Evolutionary conservation across 495 filamentous ascomycete genomes (phyloP), one percentile per base, ranked within the genome.

Genomic region (Amorphotheca resinae): DNA sequence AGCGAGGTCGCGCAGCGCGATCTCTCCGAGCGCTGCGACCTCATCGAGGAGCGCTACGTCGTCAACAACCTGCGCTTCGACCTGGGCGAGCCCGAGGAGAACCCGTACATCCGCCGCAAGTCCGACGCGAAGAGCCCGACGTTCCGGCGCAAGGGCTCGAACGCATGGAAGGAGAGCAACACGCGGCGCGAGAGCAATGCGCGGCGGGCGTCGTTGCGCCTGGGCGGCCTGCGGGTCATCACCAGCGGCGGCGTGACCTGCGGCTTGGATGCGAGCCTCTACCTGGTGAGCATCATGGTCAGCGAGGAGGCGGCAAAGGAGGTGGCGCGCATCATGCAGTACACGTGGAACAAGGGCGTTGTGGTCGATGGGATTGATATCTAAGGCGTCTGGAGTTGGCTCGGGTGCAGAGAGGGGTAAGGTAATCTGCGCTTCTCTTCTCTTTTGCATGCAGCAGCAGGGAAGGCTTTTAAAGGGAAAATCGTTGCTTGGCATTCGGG

Each of bases 11-110:
- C 77, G 7, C 65, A 69, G 20, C 61, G 68, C 23, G 67, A 72
- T 44, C 39, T 69, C 15, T 64, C 67, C n/a, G 73, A 79, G 58
- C 69, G 75, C 37, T 77, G 79, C 35, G 79, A 84, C 48, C 77
- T 89, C 32, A 67, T 86, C 45, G 80, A 87, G 46, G 78, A 82
- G 55, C 70, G 83, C 51, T 87, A 85, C 50, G 73, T 87, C 7
- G 82, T 87, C 54, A 85, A 85, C 64, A 85, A 85, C 58, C 69
- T 80, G 33, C 76, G 80, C 41, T 85, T 83, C 58, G 80, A 85
- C 44, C 65, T 84, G 28, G 79, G 78, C 42, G 75, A 81, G 48
- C 58, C 63, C n/a, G 77, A 81, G 30, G 77, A 82, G 60, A 83
- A 82, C 59, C 80, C 80, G 9, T 85, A 81, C 57, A 74, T 84